These are phyloP conservation scores for Boeremia exigua DNA, from an alignment of 2,329 filamentous ascomycete genomes.

Conservation along the genomic window DNA sequence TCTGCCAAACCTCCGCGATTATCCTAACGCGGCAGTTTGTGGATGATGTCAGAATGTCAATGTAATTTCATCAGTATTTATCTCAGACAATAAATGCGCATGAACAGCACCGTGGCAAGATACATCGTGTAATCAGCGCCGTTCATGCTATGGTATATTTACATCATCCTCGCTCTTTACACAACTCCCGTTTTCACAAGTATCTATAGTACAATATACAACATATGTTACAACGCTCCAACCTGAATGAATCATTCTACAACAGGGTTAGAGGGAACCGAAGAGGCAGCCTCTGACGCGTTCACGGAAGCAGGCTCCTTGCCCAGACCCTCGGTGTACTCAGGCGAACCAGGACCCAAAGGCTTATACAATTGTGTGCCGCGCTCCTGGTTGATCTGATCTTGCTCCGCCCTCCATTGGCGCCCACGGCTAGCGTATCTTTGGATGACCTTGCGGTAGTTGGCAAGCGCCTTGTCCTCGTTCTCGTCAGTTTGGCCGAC, in stretches of 20 bases:
- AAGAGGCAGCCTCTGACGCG: background rate
- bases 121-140: background rate
- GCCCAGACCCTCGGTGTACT: background rate
- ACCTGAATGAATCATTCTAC: background rate
- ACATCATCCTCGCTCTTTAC: background rate
- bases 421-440: slow-evolving; percentile 63
- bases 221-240: slow-evolving; percentile 1
- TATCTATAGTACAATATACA: slow-evolving; percentile 12
- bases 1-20: no score
- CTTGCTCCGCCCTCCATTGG: slow-evolving; percentile 62
- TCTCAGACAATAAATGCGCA: no score
- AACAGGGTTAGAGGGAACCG: background rate
- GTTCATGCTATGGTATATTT: slow-evolving; percentile 7
- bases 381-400: slow-evolving; percentile 57
- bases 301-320: background rate
- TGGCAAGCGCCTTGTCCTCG: slow-evolving; percentile 45
- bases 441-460: slow-evolving; percentile 55
- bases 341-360: slow-evolving; percentile 37
- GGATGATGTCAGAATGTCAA: no score
- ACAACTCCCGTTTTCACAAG: background rate
- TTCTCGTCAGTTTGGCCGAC: slow-evolving; percentile 49
- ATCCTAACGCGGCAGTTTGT: no score
- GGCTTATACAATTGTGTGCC: slow-evolving; percentile 47
- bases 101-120: no score
- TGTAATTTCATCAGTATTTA: no score